Evolutionary conservation across 1,284 basidiomycete genomes (phyloP).

Genomic region (Marasmius sp.): DNA sequence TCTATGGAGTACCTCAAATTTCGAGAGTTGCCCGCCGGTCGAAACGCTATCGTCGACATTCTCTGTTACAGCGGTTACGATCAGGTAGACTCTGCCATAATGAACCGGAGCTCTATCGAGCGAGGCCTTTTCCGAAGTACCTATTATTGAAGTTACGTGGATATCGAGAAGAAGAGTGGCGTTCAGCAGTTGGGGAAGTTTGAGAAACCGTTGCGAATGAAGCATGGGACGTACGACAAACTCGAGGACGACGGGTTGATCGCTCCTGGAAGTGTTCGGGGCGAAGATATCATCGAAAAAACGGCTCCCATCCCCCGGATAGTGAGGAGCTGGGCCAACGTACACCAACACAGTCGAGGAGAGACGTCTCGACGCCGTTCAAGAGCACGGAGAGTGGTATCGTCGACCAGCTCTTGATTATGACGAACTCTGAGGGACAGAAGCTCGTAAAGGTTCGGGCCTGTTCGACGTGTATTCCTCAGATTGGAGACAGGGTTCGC

Average conservation of each 20-base stretch:
- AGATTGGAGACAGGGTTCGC: constrained; percentile 99
- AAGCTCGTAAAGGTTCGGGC: constrained; percentile 99
- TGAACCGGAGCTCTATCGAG: too few species aligned
- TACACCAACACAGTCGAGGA: constrained; percentile 85
- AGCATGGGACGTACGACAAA: constrained; percentile 99
- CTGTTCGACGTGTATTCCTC: constrained; percentile 92
- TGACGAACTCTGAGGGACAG: constrained; percentile 93
- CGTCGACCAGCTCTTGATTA: constrained; percentile 96
- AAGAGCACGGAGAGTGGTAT: constrained; percentile 98
- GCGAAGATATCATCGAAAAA: constrained; percentile 99
- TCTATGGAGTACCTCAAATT: too few species aligned
- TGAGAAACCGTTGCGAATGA: constrained; percentile 96
- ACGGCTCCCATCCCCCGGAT: constrained; percentile 97
- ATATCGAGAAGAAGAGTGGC: constrained; percentile 97
- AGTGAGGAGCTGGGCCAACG: constrained; percentile 97
- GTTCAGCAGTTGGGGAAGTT: constrained; percentile 89
- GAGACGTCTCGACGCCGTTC: constrained; percentile 95
- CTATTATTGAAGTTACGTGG: constrained; percentile 81
- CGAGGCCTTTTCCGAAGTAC: too few species aligned
- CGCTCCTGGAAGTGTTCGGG: constrained; percentile 92
- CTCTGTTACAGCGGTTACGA: too few species aligned
- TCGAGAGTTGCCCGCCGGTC: too few species aligned
- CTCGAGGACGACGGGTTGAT: constrained; percentile 95
- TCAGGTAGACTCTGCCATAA: too few species aligned
- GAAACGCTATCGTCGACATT: too few species aligned